Evolutionary conservation across 495 filamentous ascomycete genomes (phyloP), one percentile per base, ranked within the genome.

Genomic region (Copromyces sp.): DNA sequence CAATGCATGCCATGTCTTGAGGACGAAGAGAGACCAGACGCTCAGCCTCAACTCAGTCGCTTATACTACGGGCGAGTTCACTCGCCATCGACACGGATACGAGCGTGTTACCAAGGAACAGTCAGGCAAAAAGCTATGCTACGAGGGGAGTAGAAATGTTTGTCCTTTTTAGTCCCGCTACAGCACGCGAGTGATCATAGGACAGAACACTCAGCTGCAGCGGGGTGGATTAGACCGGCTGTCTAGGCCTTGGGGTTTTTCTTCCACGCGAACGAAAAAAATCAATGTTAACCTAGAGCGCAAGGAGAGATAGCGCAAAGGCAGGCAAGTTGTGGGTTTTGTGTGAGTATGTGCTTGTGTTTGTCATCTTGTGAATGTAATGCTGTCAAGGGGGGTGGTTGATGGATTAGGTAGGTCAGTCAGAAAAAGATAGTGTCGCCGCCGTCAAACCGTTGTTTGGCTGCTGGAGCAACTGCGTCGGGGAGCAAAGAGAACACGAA

Each of bases 141-240:
- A 35, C 16, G 24, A 39, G 37, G 70, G n/a, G 40, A 14, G 20
- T 40, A n/a, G 45, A 59, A 39, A 80, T 88, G 84, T 88, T 76
- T 87, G 87, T 87, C 86, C 83, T 81, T 77, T 81, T 87, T 87
- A 88, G 87, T 88, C 87, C 87, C 81, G 83, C 82, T 84, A 81
- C 80, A 83, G 82, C 83, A 87, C 83, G 78, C 35, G 68, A 39
- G 14, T 82, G 78, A 78, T 65, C 53, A 65, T 65, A 65, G 53
- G 53, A 65, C 53, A 65, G 53, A 65, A 65, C 53, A 65, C 53
- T 61, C 53, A 61, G 80, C 82, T 81, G 80, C 83, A 85, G 81
- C 86, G 84, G 87, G 87, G 87, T 88, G 87, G 87, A 88, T 84
- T 76, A 83, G 86, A 87, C 86, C 77, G 85, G 87, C 82, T 88